These are phyloP conservation scores for Debaryomycetaceae sp. DNA, from an alignment of 1,139 yeast species.

Conservation along the genomic window DNA sequence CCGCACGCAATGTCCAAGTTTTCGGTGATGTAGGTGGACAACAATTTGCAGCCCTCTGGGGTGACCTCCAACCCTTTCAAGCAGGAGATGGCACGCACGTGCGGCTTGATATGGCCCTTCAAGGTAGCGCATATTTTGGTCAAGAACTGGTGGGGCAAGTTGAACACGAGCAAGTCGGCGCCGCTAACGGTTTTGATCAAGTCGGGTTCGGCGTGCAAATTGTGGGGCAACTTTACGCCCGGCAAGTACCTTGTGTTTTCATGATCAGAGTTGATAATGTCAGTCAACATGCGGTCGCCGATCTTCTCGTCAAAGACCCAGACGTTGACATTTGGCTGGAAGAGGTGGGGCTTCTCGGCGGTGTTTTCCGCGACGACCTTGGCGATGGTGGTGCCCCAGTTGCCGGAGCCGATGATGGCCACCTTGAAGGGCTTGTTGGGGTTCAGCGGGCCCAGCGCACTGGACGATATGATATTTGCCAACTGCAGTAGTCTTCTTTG, in stretches of 20 bases:
- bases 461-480: constrained; percentile 17
- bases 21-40: constrained; percentile 33
- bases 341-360: constrained; percentile 26
- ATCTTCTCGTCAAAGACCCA: constrained; percentile 38
- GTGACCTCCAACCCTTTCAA: constrained; percentile 39
- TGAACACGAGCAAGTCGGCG: constrained; percentile 36
- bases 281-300: constrained; percentile 32
- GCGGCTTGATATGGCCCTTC: constrained; percentile 28
- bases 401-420: constrained; percentile 37
- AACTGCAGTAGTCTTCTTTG: constrained; percentile 29
- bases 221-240: constrained; percentile 31
- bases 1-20: constrained; percentile 35
- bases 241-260: constrained; percentile 39
- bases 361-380: constrained; percentile 37
- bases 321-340: constrained; percentile 31
- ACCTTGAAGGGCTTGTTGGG: constrained; percentile 21
- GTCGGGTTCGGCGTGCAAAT: constrained; percentile 30
- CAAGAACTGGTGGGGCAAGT: constrained; percentile 40
- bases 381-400: constrained; percentile 42
- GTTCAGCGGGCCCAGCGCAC: constrained; percentile 4
- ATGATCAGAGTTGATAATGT: constrained; percentile 32
- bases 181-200: constrained; percentile 27
- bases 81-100: constrained; percentile 35
- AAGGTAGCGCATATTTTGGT: constrained; percentile 26
- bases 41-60: constrained; percentile 33